phyloP scores from a whole-genome alignment of 2,329 filamentous ascomycete species.

The Didymella exigua region DNA sequence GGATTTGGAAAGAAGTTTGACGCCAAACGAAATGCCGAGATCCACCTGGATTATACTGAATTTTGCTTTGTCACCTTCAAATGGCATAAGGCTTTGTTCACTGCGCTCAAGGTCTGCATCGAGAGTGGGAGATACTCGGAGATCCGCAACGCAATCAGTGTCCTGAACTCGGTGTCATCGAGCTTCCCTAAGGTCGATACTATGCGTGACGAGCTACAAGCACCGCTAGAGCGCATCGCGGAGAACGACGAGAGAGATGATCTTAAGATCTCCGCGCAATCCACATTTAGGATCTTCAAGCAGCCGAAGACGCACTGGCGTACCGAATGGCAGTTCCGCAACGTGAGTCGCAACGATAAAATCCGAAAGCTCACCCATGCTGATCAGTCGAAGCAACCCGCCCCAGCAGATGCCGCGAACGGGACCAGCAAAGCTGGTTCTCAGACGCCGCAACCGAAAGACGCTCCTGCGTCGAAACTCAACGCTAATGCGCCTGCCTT shows the following conservation, averaged over 20 bases:
- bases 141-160: slow-evolving; percentile 91
- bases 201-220: slow-evolving; percentile 74
- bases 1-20: slow-evolving; percentile 81
- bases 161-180: slow-evolving; percentile 80
- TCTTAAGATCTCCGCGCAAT: slow-evolving; percentile 74
- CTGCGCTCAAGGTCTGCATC: slow-evolving; percentile 80
- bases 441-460: slow-evolving; percentile 52
- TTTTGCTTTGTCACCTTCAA: slow-evolving; percentile 85
- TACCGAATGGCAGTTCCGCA: slow-evolving; percentile 74
- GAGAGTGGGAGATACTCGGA: slow-evolving; percentile 92
- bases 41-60: slow-evolving; percentile 80
- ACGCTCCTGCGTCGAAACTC: slow-evolving; percentile 49
- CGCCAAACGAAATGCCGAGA: slow-evolving; percentile 70
- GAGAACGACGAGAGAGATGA: slow-evolving; percentile 69
- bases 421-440: slow-evolving; percentile 34
- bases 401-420: slow-evolving; percentile 36
- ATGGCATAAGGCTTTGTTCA: slow-evolving; percentile 85
- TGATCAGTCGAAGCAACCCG: slow-evolving; percentile 29
- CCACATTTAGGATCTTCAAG: slow-evolving; percentile 72
- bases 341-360: slow-evolving; percentile 54
- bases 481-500: slow-evolving; percentile 68
- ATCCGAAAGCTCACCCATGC: not conserved
- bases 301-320: slow-evolving; percentile 72
- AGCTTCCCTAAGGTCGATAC: slow-evolving; percentile 89
- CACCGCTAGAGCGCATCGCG: slow-evolving; percentile 67